phyloP scores from a whole-genome alignment of 352 stramenopile species.

The Globisporangium radiosum region DNA sequence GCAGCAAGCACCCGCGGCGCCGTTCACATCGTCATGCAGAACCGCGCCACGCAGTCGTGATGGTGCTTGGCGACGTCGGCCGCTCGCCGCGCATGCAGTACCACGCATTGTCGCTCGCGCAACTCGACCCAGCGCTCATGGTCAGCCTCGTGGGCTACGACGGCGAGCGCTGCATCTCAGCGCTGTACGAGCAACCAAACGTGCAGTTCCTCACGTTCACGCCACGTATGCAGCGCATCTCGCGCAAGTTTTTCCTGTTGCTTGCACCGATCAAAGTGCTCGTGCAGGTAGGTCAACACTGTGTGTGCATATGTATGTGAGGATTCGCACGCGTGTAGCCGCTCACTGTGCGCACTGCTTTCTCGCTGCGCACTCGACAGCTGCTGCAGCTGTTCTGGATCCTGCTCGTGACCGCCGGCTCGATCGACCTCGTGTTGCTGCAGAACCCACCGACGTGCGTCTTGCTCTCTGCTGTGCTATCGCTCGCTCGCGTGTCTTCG shows the following conservation, averaged over 20 bases:
- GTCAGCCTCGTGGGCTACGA: conserved; percentile 94
- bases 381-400: conserved; percentile 80
- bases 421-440: conserved; percentile 91
- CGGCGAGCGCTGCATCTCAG: conserved; percentile 85
- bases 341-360: too few species aligned
- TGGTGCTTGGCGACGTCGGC: conserved; percentile 94
- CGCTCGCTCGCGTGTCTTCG: not conserved
- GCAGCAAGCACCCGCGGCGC: conserved; percentile 1
- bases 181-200: conserved; percentile 51
- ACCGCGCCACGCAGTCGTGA: conserved; percentile 75
- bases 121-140: conserved; percentile 40
- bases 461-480: not conserved
- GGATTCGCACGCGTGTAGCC: too few species aligned
- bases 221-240: conserved; percentile 53
- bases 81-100: conserved; percentile 99
- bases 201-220: conserved; percentile 74
- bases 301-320: not conserved
- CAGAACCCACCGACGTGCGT: conserved; percentile 96
- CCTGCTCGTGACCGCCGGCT: conserved; percentile 63
- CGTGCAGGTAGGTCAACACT: conserved; percentile 23
- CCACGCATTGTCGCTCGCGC: conserved; percentile 93
- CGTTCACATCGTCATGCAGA: not conserved
- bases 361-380: conserved; percentile 13
- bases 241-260: conserved; percentile 62
- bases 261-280: conserved; percentile 85